phyloP scores from a whole-genome alignment of 2,329 filamentous ascomycete genomes.

The Chaetomium sp. region DNA sequence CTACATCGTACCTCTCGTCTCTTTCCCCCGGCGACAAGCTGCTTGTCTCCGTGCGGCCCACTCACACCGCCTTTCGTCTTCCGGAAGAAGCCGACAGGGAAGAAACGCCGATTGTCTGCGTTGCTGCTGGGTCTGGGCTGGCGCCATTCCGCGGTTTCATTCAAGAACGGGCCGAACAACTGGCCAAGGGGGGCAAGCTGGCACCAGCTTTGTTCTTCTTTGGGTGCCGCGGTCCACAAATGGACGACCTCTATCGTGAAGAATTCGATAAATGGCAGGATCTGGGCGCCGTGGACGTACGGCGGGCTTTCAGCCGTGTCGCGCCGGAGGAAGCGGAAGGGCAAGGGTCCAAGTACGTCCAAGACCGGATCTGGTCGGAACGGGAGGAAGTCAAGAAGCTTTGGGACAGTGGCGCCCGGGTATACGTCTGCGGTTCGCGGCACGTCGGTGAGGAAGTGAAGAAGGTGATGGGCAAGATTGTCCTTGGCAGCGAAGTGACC shows the following conservation, averaged over 20 bases:
- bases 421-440: constrained; percentile 56
- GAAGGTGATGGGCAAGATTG: constrained; percentile 30
- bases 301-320: constrained; percentile 50
- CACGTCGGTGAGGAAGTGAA: constrained; percentile 37
- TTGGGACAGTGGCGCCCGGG: constrained; percentile 37
- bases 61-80: constrained; percentile 42
- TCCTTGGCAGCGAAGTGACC: constrained; percentile 29
- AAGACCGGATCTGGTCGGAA: constrained; percentile 45
- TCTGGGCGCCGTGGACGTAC: constrained; percentile 54
- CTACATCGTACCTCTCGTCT: constrained; percentile 52
- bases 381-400: constrained; percentile 27
- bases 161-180: constrained; percentile 52
- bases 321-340: constrained; percentile 36
- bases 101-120: constrained; percentile 44
- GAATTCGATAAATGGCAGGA: constrained; percentile 54
- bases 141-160: constrained; percentile 59
- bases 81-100: constrained; percentile 34
- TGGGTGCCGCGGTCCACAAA: constrained; percentile 50
- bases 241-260: constrained; percentile 55
- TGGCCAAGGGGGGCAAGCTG: constrained; percentile 44
- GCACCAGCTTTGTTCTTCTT: constrained; percentile 60
- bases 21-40: constrained; percentile 39
- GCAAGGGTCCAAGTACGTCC: constrained; percentile 32
- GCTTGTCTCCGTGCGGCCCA: constrained; percentile 44
- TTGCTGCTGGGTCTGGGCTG: constrained; percentile 49